Percentiles rank a stretch among this genome's conserved stretches.
These are phyloP conservation scores for Sonneratia alba DNA, from an alignment of 345 rosid species.

Conservation along the genomic window DNA sequence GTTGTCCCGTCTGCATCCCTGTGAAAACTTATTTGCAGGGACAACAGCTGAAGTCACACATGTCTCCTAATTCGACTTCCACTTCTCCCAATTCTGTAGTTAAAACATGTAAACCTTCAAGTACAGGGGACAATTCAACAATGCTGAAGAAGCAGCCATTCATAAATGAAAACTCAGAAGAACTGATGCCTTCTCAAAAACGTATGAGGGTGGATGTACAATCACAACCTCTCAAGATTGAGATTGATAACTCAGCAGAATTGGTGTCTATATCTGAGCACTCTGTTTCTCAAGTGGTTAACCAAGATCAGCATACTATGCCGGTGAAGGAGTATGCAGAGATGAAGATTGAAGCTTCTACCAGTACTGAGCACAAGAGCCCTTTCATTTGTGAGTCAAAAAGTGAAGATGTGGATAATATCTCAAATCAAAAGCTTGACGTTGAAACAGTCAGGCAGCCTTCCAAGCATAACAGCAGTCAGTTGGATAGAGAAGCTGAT, in stretches of 20 bases:
- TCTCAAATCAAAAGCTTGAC: slow-evolving; percentile 31
- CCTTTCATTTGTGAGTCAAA: slow-evolving; percentile 32
- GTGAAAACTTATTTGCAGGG: slow-evolving; percentile 50
- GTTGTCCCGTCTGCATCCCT: slow-evolving; percentile 89
- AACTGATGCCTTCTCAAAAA: slow-evolving; percentile 58
- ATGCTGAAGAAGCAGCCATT: slow-evolving; percentile 34
- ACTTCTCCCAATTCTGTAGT: slow-evolving; percentile 25
- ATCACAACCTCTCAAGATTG: slow-evolving; percentile 32
- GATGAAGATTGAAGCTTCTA: slow-evolving; percentile 45
- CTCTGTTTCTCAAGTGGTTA: slow-evolving; percentile 30
- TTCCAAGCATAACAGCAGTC: slow-evolving; percentile 27
- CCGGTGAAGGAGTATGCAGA: slow-evolving; percentile 44
- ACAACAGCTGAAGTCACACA: slow-evolving; percentile 37
- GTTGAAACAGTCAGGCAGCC: slow-evolving; percentile 27
- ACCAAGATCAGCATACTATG: slow-evolving; percentile 35
- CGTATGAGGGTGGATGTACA: slow-evolving; percentile 76
- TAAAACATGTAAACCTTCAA: slow-evolving; percentile 36
- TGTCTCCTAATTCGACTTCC: slow-evolving; percentile 30
- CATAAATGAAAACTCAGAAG: slow-evolving; percentile 40
- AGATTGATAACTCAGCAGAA: slow-evolving; percentile 35
- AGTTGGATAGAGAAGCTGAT: slow-evolving; percentile 45
- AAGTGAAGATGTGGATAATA: slow-evolving; percentile 41
- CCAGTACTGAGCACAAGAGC: slow-evolving; percentile 42
- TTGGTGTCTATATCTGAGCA: slow-evolving; percentile 25
- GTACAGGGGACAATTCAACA: slow-evolving; percentile 30